A percentile compares a stretch with the other conserved stretches of the same genome.
phyloP scores from a whole-genome alignment of 768 basidiomycete genomes.

The Trametes gibbosa region DNA sequence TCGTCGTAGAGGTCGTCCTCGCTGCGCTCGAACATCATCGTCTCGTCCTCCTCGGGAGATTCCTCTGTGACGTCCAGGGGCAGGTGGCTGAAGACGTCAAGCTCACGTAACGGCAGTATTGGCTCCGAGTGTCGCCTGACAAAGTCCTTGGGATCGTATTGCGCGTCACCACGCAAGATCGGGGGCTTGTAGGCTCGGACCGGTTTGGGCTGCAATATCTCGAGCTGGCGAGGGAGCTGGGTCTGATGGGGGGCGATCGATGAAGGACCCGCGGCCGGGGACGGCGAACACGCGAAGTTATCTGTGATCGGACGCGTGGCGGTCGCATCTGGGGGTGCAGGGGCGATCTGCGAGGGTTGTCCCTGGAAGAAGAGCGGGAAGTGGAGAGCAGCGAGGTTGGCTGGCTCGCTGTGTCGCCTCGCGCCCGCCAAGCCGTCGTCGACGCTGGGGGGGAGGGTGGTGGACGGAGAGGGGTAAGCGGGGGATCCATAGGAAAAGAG shows the following conservation, averaged over 20 bases:
- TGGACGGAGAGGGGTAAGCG: background rate
- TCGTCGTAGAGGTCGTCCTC: constrained; percentile 11
- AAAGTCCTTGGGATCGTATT: constrained; percentile 19
- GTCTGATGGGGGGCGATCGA: constrained; percentile 21
- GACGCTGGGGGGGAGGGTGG: background rate
- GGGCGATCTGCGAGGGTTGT: background rate
- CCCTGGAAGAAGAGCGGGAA: constrained; percentile 11
- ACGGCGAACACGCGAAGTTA: constrained; percentile 4
- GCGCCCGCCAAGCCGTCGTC: background rate
- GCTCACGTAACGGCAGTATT: constrained; percentile 12
- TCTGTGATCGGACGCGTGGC: constrained; percentile 16
- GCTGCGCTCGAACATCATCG: constrained; percentile 8
- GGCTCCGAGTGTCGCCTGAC: constrained; percentile 17
- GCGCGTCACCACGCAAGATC: constrained; percentile 6
- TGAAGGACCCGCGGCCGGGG: constrained; percentile 9
- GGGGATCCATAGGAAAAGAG: constrained; percentile 5
- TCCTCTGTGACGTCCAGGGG: constrained; percentile 9
- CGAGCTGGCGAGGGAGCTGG: constrained; percentile 14
- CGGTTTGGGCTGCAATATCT: constrained; percentile 16
- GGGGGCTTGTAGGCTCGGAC: constrained; percentile 20
- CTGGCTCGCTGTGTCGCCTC: constrained; percentile 17
- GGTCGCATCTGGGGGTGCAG: background rate
- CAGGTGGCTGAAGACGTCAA: constrained; percentile 16
- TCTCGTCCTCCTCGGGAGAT: constrained; percentile 14
- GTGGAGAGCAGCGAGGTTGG: constrained; percentile 12